Evolutionary conservation across 2,329 filamentous ascomycete species (phyloP).

Genomic region (Nothomitra cinnamomea): DNA sequence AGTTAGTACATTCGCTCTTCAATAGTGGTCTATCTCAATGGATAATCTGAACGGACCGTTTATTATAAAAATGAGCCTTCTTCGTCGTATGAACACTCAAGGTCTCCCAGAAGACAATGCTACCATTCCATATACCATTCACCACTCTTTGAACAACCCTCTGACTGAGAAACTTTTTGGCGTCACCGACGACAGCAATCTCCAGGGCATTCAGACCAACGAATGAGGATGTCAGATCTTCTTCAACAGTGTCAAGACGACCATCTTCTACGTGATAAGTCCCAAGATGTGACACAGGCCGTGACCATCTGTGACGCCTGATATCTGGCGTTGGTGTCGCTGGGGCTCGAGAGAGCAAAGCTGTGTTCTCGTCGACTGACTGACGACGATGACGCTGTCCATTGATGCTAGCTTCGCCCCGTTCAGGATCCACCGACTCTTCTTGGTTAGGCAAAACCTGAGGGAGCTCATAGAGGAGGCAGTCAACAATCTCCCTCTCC

Average conservation of each 20-base stretch:
- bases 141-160: constrained; percentile 68
- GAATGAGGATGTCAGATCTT: constrained; percentile 54
- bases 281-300: constrained; percentile 2
- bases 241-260: constrained; percentile 24
- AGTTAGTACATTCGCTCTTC: not conserved
- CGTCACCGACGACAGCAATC: constrained; percentile 64
- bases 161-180: constrained; percentile 73
- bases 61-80: constrained; percentile 59
- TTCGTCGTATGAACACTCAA: constrained; percentile 59
- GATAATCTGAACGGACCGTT: constrained; percentile 19
- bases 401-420: constrained; percentile 10
- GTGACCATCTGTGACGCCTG: not conserved
- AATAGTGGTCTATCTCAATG: not conserved
- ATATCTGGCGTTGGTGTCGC: not conserved
- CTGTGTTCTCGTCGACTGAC: constrained; percentile 6
- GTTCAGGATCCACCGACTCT: constrained; percentile 17
- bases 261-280: not conserved
- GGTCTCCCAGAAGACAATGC: constrained; percentile 74
- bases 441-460: constrained; percentile 3
- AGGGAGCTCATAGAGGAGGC: constrained; percentile 56
- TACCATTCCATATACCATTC: constrained; percentile 69
- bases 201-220: constrained; percentile 71
- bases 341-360: constrained; percentile 5
- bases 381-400: constrained; percentile 12
- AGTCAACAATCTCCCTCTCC: constrained; percentile 57